Percentiles rank a stretch among this genome's conserved stretches.
Conservation (phyloP, 2,329 filamentous ascomycete genomes). For the Dactylellina drechsleri region DNA sequence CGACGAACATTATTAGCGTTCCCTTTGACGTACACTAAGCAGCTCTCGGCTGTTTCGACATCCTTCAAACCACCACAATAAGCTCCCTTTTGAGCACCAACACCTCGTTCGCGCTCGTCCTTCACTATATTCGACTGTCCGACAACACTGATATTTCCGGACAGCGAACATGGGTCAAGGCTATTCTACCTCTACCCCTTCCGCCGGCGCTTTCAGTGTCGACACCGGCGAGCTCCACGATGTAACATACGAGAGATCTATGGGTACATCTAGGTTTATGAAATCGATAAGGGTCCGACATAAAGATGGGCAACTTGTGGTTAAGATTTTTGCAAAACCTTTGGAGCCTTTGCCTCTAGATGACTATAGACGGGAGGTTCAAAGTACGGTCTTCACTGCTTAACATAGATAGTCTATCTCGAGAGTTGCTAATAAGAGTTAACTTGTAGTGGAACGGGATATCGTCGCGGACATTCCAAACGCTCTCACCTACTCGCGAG, state of each 20-base stretch:
- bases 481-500: constrained; percentile 86
- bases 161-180: constrained; percentile 82
- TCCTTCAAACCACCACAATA: constrained; percentile 1
- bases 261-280: constrained; percentile 93
- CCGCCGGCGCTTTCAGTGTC: constrained; percentile 75
- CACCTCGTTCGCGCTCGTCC: constrained; percentile 51
- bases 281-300: constrained; percentile 93
- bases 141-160: constrained; percentile 56
- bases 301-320: constrained; percentile 88
- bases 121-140: constrained; percentile 48
- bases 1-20: constrained; percentile 10
- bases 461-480: constrained; percentile 86
- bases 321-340: constrained; percentile 92
- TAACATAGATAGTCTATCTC: not conserved
- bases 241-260: constrained; percentile 87
- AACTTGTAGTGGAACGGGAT: constrained; percentile 76
- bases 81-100: not conserved
- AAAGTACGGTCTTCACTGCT: constrained; percentile 67
- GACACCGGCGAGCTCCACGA: constrained; percentile 92
- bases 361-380: constrained; percentile 79
- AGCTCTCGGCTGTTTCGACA: constrained; percentile 10
- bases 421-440: constrained; percentile 51
- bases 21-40: constrained; percentile 42
- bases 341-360: constrained; percentile 80
- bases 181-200: constrained; percentile 75